These are phyloP conservation scores for Linderina pennispora DNA, from an alignment of 192 early-diverging fungal genomes.

Conservation along the genomic window DNA sequence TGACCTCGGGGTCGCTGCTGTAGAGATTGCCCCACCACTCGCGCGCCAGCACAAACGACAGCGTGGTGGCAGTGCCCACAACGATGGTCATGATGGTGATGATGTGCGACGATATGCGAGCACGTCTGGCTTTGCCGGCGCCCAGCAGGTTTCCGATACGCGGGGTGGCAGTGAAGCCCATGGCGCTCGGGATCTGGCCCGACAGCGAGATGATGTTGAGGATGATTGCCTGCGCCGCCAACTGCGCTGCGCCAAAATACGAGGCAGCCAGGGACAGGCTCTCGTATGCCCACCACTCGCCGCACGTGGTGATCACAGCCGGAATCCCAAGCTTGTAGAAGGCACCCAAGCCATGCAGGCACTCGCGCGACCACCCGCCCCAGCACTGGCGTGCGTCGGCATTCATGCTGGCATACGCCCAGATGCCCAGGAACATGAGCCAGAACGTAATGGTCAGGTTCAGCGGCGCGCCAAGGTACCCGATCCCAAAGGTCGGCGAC, in stretches of 20 bases:
- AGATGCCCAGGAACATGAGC: constrained; percentile 59
- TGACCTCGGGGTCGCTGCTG: constrained; percentile 1
- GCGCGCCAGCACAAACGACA: neutral
- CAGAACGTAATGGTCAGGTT: constrained; percentile 68
- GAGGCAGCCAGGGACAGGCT: constrained; percentile 63
- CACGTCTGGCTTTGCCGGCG: constrained; percentile 46
- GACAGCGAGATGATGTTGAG: constrained; percentile 63
- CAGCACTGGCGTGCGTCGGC: constrained; percentile 60
- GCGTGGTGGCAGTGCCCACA: neutral
- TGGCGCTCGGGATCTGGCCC: constrained; percentile 66
- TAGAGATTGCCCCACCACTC: constrained; percentile 51
- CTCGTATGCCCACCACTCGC: constrained; percentile 82
- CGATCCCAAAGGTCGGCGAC: constrained; percentile 57
- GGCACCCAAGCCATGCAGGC: constrained; percentile 52
- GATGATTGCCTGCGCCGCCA: constrained; percentile 78
- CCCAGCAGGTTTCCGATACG: constrained; percentile 74
- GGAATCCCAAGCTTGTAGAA: constrained; percentile 71
- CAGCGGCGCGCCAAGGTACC: constrained; percentile 76
- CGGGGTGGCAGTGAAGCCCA: constrained; percentile 69
- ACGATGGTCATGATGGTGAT: constrained; percentile 53
- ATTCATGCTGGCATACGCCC: constrained; percentile 55
- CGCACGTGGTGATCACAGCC: constrained; percentile 71
- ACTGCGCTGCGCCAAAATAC: constrained; percentile 61
- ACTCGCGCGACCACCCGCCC: constrained; percentile 77
- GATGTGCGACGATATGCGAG: constrained; percentile 47